Conservation (phyloP, 108 stramenopile genomes). For the Mediolabrus comicus region DNA sequence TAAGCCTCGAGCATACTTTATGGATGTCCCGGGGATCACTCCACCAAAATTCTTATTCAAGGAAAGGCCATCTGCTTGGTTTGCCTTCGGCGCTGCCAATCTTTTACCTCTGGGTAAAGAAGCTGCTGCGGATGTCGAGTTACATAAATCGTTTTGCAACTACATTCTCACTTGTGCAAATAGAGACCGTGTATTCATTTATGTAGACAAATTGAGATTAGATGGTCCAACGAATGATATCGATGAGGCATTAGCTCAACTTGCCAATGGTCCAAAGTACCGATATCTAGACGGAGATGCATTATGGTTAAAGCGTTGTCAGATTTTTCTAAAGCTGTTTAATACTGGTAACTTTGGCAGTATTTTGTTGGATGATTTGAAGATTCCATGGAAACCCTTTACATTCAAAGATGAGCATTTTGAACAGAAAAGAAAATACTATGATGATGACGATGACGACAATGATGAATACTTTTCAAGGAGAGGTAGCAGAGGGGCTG, state of each 20-base stretch:
- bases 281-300: neutral
- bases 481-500: too few relatives aligned
- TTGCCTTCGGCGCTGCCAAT: conserved; percentile 7
- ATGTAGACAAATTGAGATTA: conserved; percentile 11
- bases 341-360: conserved; percentile 15
- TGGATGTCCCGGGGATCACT: conserved; percentile 28
- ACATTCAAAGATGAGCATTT: neutral
- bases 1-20: conserved; percentile 13
- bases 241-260: neutral
- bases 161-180: conserved; percentile 7
- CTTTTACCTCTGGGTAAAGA: neutral
- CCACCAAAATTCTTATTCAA: conserved; percentile 1
- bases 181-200: conserved; percentile 8
- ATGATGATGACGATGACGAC: too few relatives aligned
- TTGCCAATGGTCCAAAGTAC: too few relatives aligned
- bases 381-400: neutral
- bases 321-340: conserved; percentile 16
- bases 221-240: conserved; percentile 20
- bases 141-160: conserved; percentile 4
- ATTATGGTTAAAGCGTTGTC: neutral
- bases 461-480: too few relatives aligned
- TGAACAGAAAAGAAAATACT: neutral
- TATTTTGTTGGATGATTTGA: conserved; percentile 14
- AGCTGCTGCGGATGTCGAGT: neutral
- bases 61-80: conserved; percentile 10